Evolutionary conservation across 768 basidiomycete genomes (phyloP), one percentile per base, ranked within the genome.

Genomic region (Russula griseocarnosa): DNA sequence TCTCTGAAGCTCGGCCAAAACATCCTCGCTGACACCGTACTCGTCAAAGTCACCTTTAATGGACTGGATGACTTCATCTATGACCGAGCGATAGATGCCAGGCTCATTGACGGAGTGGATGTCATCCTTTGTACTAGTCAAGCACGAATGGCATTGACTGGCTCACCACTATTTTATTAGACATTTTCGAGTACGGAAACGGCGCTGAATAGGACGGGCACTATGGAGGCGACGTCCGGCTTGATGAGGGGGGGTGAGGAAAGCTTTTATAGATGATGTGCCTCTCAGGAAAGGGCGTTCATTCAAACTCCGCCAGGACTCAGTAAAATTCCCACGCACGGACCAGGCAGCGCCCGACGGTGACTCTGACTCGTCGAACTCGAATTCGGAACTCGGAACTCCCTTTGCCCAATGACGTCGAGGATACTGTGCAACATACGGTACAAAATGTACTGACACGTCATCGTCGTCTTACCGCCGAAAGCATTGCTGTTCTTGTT

Each of bases 81-180:
- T 98, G 76, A 99, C 90, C 63, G 85, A 75, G 68, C 96, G 91
- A 77, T 99, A 99, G 70, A 92, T 90, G 69, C 76, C 72, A 73
- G 94, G 94, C 94, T 95, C 86, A 84, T 82, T 75, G 62, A 69
- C 67, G 55, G 77, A 76, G 71, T 74, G 77, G 75, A 78, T 71
- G 85, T 82, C 78, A 79, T 79, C 76, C 70, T 73, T 67, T 74
- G 76, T 74, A 79, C 81, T 83, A 83, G 81, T 79, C 77, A 65
- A 74, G 74, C 78, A 76, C 77, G 76, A 77, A 77, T 76, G 81
- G 76, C 79, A 76, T 83, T 82, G 85, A 84, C 82, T 79, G 85
- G 88, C 90, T 91, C 84, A 94, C 93, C 86, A 96, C 94, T 81
- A 94, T 92, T 82, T 95, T 95, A 88, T 96, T 96, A 66, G 93